Conservation (phyloP, 1,139 yeast genomes). For the Petasospora fabianii region DNA sequence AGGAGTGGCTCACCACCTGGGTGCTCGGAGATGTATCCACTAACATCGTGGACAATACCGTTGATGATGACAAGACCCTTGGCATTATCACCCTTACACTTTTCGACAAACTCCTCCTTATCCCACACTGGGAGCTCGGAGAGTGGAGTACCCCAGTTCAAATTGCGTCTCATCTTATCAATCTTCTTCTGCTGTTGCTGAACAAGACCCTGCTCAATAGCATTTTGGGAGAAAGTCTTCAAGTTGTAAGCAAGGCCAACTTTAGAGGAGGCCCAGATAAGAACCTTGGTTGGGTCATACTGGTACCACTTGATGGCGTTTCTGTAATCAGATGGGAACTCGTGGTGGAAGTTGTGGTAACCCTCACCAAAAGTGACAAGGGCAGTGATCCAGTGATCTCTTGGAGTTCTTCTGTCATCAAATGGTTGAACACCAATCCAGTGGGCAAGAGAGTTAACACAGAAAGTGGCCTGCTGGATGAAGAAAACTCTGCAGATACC, state of each 20-base stretch:
- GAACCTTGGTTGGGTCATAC: constrained; percentile 91
- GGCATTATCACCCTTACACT: constrained; percentile 47
- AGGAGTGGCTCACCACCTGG: constrained; percentile 97
- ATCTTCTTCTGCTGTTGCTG: constrained; percentile 97
- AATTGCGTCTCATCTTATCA: constrained; percentile 69
- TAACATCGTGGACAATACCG: constrained; percentile 93
- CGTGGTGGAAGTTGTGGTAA: constrained; percentile 98
- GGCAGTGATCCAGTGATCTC: constrained; percentile 94
- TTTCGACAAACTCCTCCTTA: constrained; percentile 71
- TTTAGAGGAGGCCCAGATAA: constrained; percentile 67
- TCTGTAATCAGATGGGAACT: constrained; percentile 97
- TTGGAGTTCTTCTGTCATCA: constrained; percentile 95
- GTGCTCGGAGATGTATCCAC: constrained; percentile 81
- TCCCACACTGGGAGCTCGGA: constrained; percentile 89
- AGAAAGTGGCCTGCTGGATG: constrained; percentile 97
- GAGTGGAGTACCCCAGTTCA: constrained; percentile 92
- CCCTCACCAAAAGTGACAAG: constrained; percentile 97
- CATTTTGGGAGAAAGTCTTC: constrained; percentile 91
- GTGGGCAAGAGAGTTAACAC: constrained; percentile 97
- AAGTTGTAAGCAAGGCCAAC: constrained; percentile 86
- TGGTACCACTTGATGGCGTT: constrained; percentile 98
- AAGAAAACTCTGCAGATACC: constrained; percentile 79
- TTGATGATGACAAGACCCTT: constrained; percentile 58
- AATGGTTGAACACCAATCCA: constrained; percentile 98
- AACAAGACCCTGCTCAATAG: constrained; percentile 91